phyloP scores from a whole-genome alignment of 2,329 filamentous ascomycete species.

The Cladosporium cucumerinum region DNA sequence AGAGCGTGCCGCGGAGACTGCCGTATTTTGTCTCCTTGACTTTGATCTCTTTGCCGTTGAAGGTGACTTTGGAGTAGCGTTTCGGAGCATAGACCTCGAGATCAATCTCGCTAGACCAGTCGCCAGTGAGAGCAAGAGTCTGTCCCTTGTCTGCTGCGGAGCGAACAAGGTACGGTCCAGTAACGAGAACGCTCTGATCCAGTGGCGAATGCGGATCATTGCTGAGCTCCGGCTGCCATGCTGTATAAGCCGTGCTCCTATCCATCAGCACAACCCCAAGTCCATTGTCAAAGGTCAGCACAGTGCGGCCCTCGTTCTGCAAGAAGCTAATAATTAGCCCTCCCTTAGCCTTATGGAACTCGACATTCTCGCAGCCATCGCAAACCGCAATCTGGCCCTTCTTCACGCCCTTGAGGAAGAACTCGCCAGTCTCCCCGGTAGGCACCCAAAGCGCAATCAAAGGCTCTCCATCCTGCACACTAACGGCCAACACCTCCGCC shows the following conservation, averaged over 20 bases:
- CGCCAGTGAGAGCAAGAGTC: slow-evolving; percentile 36
- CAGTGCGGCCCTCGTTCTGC: slow-evolving; percentile 33
- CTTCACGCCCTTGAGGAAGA: slow-evolving; percentile 37
- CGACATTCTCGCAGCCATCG: slow-evolving; percentile 41
- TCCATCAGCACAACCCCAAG: slow-evolving; percentile 39
- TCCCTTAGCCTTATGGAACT: slow-evolving; percentile 41
- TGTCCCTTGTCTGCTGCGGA: slow-evolving; percentile 27
- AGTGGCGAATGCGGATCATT: slow-evolving; percentile 39
- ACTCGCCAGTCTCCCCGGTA: slow-evolving; percentile 40
- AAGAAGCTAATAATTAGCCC: slow-evolving; percentile 36
- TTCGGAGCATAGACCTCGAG: slow-evolving; percentile 39
- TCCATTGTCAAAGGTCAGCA: slow-evolving; percentile 38
- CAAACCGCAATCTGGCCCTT: slow-evolving; percentile 40
- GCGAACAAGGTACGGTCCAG: slow-evolving; percentile 42
- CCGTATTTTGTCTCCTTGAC: slow-evolving; percentile 36
- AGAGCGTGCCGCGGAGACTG: slow-evolving; percentile 35
- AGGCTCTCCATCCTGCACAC: slow-evolving; percentile 36
- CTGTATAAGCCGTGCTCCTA: slow-evolving; percentile 37
- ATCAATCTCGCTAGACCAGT: slow-evolving; percentile 33
- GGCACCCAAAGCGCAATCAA: slow-evolving; percentile 41
- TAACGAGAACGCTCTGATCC: slow-evolving; percentile 40
- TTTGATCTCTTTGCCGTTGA: slow-evolving; percentile 37
- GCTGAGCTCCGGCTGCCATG: slow-evolving; percentile 40
- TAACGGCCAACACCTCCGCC: slow-evolving; percentile 52
- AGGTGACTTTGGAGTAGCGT: slow-evolving; percentile 31